Evolutionary conservation across 2,329 filamentous ascomycete species (phyloP).

Genomic region (Trichoderma sp.): DNA sequence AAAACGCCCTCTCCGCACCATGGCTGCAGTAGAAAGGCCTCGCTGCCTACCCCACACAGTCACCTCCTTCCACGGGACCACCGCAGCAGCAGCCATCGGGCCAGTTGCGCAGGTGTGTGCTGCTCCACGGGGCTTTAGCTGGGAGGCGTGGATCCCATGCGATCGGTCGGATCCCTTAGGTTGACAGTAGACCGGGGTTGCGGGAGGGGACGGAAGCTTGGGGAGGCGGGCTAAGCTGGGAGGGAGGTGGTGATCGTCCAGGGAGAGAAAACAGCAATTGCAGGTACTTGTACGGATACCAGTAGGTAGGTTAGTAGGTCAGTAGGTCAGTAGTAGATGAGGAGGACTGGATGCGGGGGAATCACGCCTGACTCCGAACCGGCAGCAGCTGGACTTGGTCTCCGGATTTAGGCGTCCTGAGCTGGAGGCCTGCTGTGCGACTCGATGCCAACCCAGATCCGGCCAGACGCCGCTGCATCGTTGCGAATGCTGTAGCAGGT

Average conservation of each 20-base stretch:
- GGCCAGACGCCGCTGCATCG: neutral
- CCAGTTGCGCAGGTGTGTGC: conserved; percentile 6
- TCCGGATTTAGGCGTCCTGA: conserved; percentile 15
- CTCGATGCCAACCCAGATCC: neutral
- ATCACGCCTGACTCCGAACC: conserved; percentile 13
- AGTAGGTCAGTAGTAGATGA: neutral
- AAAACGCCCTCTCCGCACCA: neutral
- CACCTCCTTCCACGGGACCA: conserved; percentile 20
- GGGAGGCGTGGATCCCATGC: conserved; percentile 26
- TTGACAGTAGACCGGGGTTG: conserved; percentile 21
- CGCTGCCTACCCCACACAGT: conserved; percentile 23
- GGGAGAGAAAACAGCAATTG: conserved; percentile 8
- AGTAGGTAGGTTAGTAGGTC: too few relatives aligned
- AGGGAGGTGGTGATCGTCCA: conserved; percentile 15
- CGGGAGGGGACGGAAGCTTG: conserved; percentile 27
- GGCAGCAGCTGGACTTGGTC: neutral
- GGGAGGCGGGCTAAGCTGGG: conserved; percentile 24
- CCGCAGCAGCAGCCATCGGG: conserved; percentile 20
- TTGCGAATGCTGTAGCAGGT: neutral
- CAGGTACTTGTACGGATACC: neutral
- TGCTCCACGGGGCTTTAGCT: conserved; percentile 24
- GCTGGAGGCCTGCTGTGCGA: neutral
- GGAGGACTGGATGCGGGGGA: conserved; percentile 17
- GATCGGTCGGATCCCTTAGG: conserved; percentile 25
- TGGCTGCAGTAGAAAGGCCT: conserved; percentile 1